A percentile compares a stretch with the other conserved stretches of the same genome.
phyloP scores from a whole-genome alignment of 441 rosid genomes.

The Brassica hybrid region DNA sequence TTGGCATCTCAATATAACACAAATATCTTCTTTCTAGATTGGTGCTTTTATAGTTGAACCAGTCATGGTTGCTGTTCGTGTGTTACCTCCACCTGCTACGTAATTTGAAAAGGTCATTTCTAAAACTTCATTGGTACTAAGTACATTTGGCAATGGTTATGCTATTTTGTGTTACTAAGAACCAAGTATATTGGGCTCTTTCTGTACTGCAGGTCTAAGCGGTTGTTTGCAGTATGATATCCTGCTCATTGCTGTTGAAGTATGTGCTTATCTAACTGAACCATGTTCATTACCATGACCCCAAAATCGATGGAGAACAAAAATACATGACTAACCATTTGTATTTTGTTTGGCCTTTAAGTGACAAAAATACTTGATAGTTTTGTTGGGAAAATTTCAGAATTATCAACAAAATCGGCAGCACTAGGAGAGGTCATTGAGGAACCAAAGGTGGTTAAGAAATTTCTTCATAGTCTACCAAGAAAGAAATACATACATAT shows the following conservation, averaged over 20 bases:
- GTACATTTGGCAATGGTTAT: conserved; percentile 6
- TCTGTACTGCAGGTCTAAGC: conserved; percentile 71
- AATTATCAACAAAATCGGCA: no score
- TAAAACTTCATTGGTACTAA: neutral
- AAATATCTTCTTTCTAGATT: conserved; percentile 55
- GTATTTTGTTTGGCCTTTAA: conserved; percentile 38
- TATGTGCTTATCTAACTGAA: conserved; percentile 35
- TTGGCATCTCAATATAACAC: conserved; percentile 33
- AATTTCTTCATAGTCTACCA: no score
- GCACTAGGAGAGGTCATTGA: no score
- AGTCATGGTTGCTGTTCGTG: conserved; percentile 98
- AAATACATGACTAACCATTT: neutral
- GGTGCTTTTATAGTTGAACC: conserved; percentile 98
- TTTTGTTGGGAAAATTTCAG: no score
- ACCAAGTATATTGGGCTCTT: neutral
- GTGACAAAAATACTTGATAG: conserved; percentile 69
- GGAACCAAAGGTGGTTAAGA: no score
- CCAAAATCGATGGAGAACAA: neutral
- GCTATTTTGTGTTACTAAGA: neutral
- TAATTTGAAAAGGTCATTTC: conserved; percentile 85
- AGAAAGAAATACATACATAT: no score
- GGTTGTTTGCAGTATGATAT: conserved; percentile 82
- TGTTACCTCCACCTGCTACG: conserved; percentile 93
- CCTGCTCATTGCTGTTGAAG: conserved; percentile 93
- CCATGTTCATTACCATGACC: neutral